Evolutionary conservation across 306 rosid species (phyloP), one percentile per base, ranked within the genome.

Genomic region (Clitoria ternatea): DNA sequence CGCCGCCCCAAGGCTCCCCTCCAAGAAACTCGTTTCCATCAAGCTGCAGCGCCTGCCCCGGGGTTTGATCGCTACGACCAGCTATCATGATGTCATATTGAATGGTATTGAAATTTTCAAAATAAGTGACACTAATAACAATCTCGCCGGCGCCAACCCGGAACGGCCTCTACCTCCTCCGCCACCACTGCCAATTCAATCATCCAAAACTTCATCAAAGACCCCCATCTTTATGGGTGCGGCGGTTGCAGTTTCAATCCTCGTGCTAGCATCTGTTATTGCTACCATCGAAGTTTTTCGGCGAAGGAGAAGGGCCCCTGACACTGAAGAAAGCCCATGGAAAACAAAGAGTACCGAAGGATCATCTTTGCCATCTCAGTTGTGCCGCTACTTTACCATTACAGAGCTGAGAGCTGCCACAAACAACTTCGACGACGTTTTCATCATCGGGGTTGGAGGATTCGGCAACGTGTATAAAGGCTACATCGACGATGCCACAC

Each of bases 101-200:
- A 79, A 73, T n/a, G 83, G 83, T 9, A 27, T 79, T 0, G 83
- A 79, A 29, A 44, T 79, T 48, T 79, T 79, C 32, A 79, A 79
- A 36, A 18, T 79, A 22, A 79, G 64, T 4, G 73, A 69, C 6
- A 2, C 1, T 0, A 44, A 6, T 4, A 8, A 35, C 1, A 78
- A 56, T 37, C 82, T 71, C 14, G 82, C 74, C 0, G 82, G 74
- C 4, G 10, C 61, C 2, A 78, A 72, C 24, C 78, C 74, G 0
- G 53, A 53, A 10, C 57, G 39, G 0, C 18, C 10, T 0, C 23
- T 23, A 7, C 2, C 70, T n/a, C 27, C 35, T 0, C 52, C 33
- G 0, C 18, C 10, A 18, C 8, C 0, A 3, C 0, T 7, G 8
- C 43, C 13, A 18, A 7, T 5, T 7, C 30, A 9, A 19, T 7